A percentile compares a stretch with the other conserved stretches of the same genome.
Evolutionary conservation across 495 filamentous ascomycete genomes (phyloP).

Genomic region (Hypoxylon intermedium): DNA sequence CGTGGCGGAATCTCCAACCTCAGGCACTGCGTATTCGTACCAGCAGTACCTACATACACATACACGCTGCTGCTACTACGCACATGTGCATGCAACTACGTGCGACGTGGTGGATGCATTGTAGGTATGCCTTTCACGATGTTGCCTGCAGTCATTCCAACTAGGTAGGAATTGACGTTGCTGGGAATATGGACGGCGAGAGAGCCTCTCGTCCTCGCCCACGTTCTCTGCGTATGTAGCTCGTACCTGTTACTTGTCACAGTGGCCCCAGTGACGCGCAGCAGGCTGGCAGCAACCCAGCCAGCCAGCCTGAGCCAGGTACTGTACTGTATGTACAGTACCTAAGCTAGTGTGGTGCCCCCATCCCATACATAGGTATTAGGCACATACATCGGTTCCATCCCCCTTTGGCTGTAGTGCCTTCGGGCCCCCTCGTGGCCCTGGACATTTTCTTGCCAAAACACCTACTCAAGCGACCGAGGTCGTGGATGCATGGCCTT

Average conservation of each 20-base stretch:
- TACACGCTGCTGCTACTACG: too few species aligned
- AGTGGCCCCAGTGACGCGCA: conserved; percentile 35
- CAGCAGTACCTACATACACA: conserved; percentile 7
- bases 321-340: too few species aligned
- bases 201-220: conserved; percentile 20
- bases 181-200: conserved; percentile 29
- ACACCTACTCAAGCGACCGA: too few species aligned
- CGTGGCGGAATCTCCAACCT: conserved; percentile 33
- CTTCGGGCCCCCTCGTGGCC: too few species aligned
- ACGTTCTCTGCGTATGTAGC: conserved; percentile 17
- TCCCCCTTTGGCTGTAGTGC: too few species aligned
- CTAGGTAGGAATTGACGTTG: conserved; percentile 21
- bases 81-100: neutral
- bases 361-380: conserved; percentile 4
- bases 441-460: too few species aligned
- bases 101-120: neutral
- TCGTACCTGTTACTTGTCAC: conserved; percentile 20
- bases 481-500: too few species aligned
- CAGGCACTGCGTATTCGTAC: conserved; percentile 10
- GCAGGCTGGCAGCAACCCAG: conserved; percentile 3
- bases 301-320: too few species aligned
- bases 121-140: conserved; percentile 10
- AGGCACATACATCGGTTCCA: too few species aligned
- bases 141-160: neutral
- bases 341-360: neutral